phyloP scores from a whole-genome alignment of 1,284 basidiomycete genomes.

The Heliocybe sulcata region DNA sequence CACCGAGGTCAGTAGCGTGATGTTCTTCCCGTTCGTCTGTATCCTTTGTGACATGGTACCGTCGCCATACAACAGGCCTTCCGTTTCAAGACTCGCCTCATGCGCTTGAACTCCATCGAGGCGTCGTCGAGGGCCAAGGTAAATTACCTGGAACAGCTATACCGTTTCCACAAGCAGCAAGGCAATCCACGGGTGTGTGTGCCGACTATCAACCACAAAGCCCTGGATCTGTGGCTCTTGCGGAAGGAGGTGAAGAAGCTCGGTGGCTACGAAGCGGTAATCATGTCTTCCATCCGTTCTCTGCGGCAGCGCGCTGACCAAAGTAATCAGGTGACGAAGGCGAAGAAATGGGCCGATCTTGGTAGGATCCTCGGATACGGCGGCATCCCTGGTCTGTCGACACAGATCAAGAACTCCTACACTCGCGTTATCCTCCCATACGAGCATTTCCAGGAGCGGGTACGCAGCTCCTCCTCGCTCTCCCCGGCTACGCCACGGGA shows the following conservation, averaged over 20 bases:
- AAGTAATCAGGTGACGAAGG: constrained; percentile 56
- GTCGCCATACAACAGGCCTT: constrained; percentile 52
- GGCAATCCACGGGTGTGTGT: constrained; percentile 83
- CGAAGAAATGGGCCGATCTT: constrained; percentile 83
- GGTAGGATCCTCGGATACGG: constrained; percentile 78
- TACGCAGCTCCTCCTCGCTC: constrained; percentile 53
- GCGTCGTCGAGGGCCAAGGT: constrained; percentile 94
- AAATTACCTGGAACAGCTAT: constrained; percentile 96
- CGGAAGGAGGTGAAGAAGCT: constrained; percentile 86
- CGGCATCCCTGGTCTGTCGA: constrained; percentile 76
- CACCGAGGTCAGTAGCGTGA: constrained; percentile 61
- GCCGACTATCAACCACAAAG: constrained; percentile 87
- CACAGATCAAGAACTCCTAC: constrained; percentile 88
- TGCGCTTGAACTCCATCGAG: constrained; percentile 95
- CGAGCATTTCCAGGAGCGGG: constrained; percentile 81
- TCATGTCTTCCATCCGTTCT: constrained; percentile 22
- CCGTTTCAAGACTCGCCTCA: constrained; percentile 93
- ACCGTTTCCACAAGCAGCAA: constrained; percentile 88
- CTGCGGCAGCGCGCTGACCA: constrained; percentile 3
- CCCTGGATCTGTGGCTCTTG: constrained; percentile 89
- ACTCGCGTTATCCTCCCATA: constrained; percentile 89
- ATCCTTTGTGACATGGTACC: constrained; percentile 15
- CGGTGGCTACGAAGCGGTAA: constrained; percentile 82
- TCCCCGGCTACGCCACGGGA: constrained; percentile 28
- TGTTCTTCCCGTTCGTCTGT: constrained; percentile 6